These are phyloP conservation scores for Lactarius akahatsu DNA, from an alignment of 768 basidiomycete genomes.

Conservation along the genomic window DNA sequence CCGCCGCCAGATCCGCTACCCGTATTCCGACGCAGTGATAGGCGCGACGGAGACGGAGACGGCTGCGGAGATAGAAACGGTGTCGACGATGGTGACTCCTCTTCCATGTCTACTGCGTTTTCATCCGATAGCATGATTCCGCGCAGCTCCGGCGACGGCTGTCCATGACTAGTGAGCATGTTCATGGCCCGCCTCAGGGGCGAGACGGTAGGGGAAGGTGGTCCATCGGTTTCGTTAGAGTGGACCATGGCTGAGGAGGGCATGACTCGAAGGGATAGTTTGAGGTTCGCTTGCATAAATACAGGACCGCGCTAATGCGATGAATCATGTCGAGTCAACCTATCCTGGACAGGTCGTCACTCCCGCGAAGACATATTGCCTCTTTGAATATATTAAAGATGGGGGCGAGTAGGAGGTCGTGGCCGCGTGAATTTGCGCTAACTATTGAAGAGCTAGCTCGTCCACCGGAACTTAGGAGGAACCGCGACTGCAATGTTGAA, in stretches of 20 bases:
- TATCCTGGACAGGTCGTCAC: conserved; percentile 1
- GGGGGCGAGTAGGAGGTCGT: conserved; percentile 1
- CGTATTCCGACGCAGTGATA: not conserved
- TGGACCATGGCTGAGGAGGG: not conserved
- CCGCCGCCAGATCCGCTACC: not conserved
- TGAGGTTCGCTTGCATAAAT: conserved; percentile 5
- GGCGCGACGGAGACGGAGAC: not conserved
- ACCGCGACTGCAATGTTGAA: not conserved
- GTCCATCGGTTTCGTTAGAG: not conserved
- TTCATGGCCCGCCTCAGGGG: conserved; percentile 29
- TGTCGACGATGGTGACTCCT: conserved; percentile 9
- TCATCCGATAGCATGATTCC: conserved; percentile 1
- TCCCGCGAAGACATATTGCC: not conserved
- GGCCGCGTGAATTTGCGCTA: conserved; percentile 9
- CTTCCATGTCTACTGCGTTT: conserved; percentile 16
- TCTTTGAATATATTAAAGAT: conserved; percentile 10
- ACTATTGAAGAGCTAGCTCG: not conserved
- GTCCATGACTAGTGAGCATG: conserved; percentile 29
- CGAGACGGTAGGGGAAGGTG: conserved; percentile 4
- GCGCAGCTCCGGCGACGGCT: conserved; percentile 20
- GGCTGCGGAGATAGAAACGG: conserved; percentile 6
- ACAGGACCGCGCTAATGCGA: not conserved
- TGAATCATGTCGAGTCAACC: conserved; percentile 9
- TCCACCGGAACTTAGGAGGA: not conserved
- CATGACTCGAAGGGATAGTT: not conserved